Evolutionary conservation across 768 basidiomycete genomes (phyloP), one percentile per base, ranked within the genome.

Genomic region (Cystobasidium ongulense): DNA sequence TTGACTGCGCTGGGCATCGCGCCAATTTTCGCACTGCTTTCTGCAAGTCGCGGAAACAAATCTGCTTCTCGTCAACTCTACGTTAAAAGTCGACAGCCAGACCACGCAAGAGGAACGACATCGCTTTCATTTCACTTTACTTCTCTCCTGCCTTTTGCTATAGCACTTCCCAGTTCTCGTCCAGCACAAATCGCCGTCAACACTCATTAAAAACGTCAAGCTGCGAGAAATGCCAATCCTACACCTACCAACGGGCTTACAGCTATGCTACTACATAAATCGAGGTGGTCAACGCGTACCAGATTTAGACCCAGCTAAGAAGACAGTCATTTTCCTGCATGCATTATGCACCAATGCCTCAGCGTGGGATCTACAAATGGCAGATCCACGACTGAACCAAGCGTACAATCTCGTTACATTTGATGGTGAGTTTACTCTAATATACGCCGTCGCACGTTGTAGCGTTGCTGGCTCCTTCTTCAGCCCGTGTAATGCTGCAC

Each of bases 351-450:
- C 63, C 18, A 64, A 64, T 27, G 41, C 41, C 10, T 39, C 63
- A 27, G 63, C 63, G 15, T 64, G 63, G 63, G 63, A 64, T 21
- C 7, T 23, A 3, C 63, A 64, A 39, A 46, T 64, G 63, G 63
- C 63, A 27, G 63, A 64, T 25, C 63, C 63, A 27, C 63, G 63
- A 3, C 27, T 64, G 36, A 64, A 64, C 23, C 63, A 64, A 35
- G 3, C 27, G 1, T 64, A 64, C 33, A 64, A 64, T 46, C 35
- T 64, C 41, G 63, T 64, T 46, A 38, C 41, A 18, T 64, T 64
- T 36, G 63, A 64, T 46, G 36, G 41, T 59, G 63, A 64, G 63
- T 38, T n/a, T 50, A n/a, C 7, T 8, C 46, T 17, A 21, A 21
- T n/a, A 8, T 50, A 17, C 39, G 8, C 7, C 39, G 39, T 7